Base-by-base conservation (phyloP, 441 rosid genomes). In the Erodium moschatum region DNA sequence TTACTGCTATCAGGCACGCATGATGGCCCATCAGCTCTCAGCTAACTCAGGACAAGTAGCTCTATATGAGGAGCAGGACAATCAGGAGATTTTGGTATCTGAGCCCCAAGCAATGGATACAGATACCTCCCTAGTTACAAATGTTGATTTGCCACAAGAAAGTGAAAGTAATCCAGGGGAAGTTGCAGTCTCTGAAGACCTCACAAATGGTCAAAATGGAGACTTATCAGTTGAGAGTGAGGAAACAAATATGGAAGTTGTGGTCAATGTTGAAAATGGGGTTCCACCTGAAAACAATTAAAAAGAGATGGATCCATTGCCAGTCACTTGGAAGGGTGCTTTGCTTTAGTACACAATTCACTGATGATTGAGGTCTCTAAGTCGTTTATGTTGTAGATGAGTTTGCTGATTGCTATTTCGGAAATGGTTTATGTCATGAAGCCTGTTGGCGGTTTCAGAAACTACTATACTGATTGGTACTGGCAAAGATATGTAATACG, bases 191-290 rank as follows among this genome's bases (percentile, higher is more conserved):
- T 68, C 46, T 66, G 77, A 82, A 65, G 80, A 46, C 12, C 54
- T 48, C 63, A 69, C 67, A 68, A 63, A 69, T 73, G 74, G 63
- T 66, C 67, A 76, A 76, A 78, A 82, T 61, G 81, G 78, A 15
- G 79, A 73, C 65, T 19, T 42, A 15, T 50, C 75, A 46, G 65
- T 12, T 4, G 75, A 72, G 58, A 65, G 72, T 24, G 75, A 18
- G 21, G 73, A 66, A 60, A 54, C 73, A 0, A 74, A 68, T 13
- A 44, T 21, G 0, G 72, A 76, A 33, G 44, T 33, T 42, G 7
- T 19, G 10, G 58, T 58, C 2, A 63, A 69, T 11, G 75, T 62
- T 18, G 72, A 60, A 40, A 75, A 66, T 35, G 65, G 69, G 0
- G n/a, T 12, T 0, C 64, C 66, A 4, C 67, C 62, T 19, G 81